Percentiles rank a stretch among this genome's conserved stretches.
Evolutionary conservation across 371 early-diverging fungal genomes (phyloP).

Genomic region (Mucor saturninus): DNA sequence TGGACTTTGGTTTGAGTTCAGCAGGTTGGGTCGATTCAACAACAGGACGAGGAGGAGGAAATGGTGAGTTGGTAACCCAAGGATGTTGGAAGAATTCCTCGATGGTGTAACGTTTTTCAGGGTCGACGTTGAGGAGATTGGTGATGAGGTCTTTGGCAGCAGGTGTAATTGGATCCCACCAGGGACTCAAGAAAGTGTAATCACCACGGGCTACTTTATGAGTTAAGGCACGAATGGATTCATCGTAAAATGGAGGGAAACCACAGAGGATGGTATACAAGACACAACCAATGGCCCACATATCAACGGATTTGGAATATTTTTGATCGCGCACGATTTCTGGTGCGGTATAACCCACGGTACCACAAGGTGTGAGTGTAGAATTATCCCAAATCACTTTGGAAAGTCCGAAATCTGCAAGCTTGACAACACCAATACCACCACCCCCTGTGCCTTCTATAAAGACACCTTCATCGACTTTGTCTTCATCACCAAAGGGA

Average conservation of each 20-base stretch:
- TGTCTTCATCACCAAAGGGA: slow-evolving; percentile 33
- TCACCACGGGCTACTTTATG: slow-evolving; percentile 69
- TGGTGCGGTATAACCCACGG: slow-evolving; percentile 81
- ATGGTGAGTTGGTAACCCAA: slow-evolving; percentile 68
- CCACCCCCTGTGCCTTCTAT: slow-evolving; percentile 64
- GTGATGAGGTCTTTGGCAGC: slow-evolving; percentile 77
- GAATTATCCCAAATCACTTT: slow-evolving; percentile 73
- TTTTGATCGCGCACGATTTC: slow-evolving; percentile 73
- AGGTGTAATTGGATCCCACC: slow-evolving; percentile 76
- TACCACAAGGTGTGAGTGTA: slow-evolving; percentile 80
- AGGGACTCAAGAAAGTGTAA: slow-evolving; percentile 69
- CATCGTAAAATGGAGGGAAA: slow-evolving; percentile 80
- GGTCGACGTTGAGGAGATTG: slow-evolving; percentile 61
- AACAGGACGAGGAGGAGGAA: slow-evolving; percentile 19
- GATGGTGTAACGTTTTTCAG: slow-evolving; percentile 61
- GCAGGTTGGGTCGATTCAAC: slow-evolving; percentile 7
- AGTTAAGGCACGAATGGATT: slow-evolving; percentile 62
- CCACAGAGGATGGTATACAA: slow-evolving; percentile 79
- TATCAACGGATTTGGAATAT: slow-evolving; percentile 76
- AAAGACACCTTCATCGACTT: slow-evolving; percentile 64
- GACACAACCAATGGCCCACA: slow-evolving; percentile 86
- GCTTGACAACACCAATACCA: slow-evolving; percentile 70
- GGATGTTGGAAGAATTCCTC: slow-evolving; percentile 79
- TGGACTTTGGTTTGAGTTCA: slow-evolving; percentile 6
- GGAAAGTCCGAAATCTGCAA: slow-evolving; percentile 75